Evolutionary conservation across 768 basidiomycete species (phyloP).

Genomic region (Xerocomus spinulosus): DNA sequence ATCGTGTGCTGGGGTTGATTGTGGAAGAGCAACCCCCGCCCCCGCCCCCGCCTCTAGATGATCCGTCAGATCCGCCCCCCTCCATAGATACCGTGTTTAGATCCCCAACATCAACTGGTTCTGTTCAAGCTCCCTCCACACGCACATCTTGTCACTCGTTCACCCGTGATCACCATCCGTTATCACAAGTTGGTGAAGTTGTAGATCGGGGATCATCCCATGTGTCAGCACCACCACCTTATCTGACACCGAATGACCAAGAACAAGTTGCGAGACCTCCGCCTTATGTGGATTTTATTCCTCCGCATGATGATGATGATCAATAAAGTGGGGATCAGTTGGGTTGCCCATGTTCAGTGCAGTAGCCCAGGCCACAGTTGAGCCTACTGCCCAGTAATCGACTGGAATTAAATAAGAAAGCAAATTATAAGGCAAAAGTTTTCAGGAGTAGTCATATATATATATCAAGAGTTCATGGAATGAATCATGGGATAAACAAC

Average conservation of each 20-base stretch:
- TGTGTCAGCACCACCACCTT: constrained; percentile 74
- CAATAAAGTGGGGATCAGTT: constrained; percentile 5
- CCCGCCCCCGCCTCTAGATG: constrained; percentile 78
- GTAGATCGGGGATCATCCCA: constrained; percentile 38
- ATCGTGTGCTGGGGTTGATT: constrained; percentile 56
- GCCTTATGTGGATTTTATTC: constrained; percentile 54
- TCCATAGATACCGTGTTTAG: constrained; percentile 80
- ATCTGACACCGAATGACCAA: constrained; percentile 51
- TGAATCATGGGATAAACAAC: constrained; percentile 16
- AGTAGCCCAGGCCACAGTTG: background rate
- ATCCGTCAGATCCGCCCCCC: constrained; percentile 84
- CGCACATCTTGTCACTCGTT: constrained; percentile 33
- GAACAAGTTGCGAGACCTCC: constrained; percentile 56
- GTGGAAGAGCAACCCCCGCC: constrained; percentile 61
- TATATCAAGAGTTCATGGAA: constrained; percentile 21
- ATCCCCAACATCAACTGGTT: constrained; percentile 25
- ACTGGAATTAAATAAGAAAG: constrained; percentile 27
- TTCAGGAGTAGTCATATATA: constrained; percentile 20
- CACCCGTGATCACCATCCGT: constrained; percentile 27
- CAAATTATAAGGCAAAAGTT: constrained; percentile 25
- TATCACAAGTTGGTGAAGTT: constrained; percentile 30
- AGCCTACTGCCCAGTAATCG: constrained; percentile 12
- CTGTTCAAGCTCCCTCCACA: constrained; percentile 17
- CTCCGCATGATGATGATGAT: constrained; percentile 6
- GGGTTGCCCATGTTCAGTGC: background rate